Base-by-base conservation (phyloP, 345 rosid genomes). In the Arabidopsis arenosa region DNA sequence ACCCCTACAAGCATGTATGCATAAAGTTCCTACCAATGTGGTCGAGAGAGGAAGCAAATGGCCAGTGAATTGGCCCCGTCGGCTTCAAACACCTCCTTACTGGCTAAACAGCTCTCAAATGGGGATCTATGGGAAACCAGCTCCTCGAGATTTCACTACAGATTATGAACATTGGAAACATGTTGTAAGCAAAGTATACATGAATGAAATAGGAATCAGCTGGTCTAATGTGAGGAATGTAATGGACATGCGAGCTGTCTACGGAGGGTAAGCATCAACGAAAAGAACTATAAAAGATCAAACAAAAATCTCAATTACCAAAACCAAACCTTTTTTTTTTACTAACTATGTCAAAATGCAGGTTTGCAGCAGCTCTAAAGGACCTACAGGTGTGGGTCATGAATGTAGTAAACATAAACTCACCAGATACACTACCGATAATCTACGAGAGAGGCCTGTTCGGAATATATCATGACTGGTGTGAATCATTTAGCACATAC, bases 171-270 rank as follows among this genome's bases (percentile, higher is more conserved):
- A 95, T 53, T 92, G 97, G 97, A 89, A 86, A 69, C 75, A 80
- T 36, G 93, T 90, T 10, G 96, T 92, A 33, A 84, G 79, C 79
- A 80, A 76, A 48, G 82, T 87, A 48, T 92, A 92, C 78, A 80
- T 90, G 86, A 89, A 80, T 12, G 91, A 84, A 72, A 70, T 92
- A 58, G 98, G 96, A 5, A 85, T 95, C 83, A 86, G 86, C 47
- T 92, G 99, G 98, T 75, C 88, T 14, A 79, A 89, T 51, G 94
- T 92, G 30, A 84, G 97, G 75, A 95, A 86, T 72, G 86, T 95
- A 35, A 86, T 95, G 99, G 99, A 95, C 78, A 90, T 90, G 99
- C 75, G 96, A 86, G 93, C 96, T 72, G 96, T 88, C 63, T 95
- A 90, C 41, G 97, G 94, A 75, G 99, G 97, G 96, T 92, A 90